Evolutionary conservation across 2,329 filamentous ascomycete genomes (phyloP), one percentile per base, ranked within the genome.

Genomic region (Talaromyces verruculosus): DNA sequence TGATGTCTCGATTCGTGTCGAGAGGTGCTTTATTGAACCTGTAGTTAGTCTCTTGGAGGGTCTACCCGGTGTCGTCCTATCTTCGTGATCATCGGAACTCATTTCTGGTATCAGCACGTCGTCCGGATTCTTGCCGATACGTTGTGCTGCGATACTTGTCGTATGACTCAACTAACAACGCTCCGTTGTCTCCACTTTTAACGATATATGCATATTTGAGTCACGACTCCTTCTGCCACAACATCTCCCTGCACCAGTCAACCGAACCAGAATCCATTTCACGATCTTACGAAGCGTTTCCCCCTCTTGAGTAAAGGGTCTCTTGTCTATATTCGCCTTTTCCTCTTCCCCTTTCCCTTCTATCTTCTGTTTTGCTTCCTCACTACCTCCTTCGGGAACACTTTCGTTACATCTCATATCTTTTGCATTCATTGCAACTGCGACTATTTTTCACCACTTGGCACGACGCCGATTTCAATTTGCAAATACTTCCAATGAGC

Each of bases 211-310:
- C 51, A 47, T 51, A 62, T 67, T 28, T 73, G 76, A 78, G 74
- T 77, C 75, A 73, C 71, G 70, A 70, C 39, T 60, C 70, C 39
- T 45, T 22, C 22, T 10, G 13, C 35, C 19, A 60, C 69, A 69
- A 43, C 65, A 65, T 63, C 67, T 65, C 68, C 72, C 72, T 76
- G 70, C 74, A 74, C 17, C 35, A 73, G 35, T 30, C 39, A 66
- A 45, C 43, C 67, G 69, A 70, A 71, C 69, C 72, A 60, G 59
- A 61, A 25, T 64, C 43, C 41, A 67, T 65, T 63, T 78, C 72
- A 78, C 76, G 76, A 78, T 77, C 71, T 78, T 71, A 78, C 76
- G 76, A 75, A 78, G 76, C 76, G 76, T 70, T 75, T 35, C 25
- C 53, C 5, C 49, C 60, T 47, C 61, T 51, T 62, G 59, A 62